phyloP scores from a whole-genome alignment of 805 yeast species.

The Cyberlindnera mrakii region DNA sequence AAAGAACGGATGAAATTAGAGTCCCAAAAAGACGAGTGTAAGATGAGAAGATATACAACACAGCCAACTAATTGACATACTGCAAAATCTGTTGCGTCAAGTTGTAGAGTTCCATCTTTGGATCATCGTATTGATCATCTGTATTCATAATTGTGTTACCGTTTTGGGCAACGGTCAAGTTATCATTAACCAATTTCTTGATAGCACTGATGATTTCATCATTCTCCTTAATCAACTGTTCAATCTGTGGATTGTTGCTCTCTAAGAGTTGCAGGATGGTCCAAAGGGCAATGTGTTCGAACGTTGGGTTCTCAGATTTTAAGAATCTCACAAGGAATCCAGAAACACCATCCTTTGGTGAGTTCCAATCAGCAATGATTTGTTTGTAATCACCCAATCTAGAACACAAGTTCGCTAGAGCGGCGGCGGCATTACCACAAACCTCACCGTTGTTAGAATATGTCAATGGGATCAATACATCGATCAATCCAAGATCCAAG shows the following conservation, averaged over 20 bases:
- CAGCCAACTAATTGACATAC: constrained; percentile 13
- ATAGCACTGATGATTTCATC: constrained; percentile 49
- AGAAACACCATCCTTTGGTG: constrained; percentile 77
- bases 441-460: constrained; percentile 86
- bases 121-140: constrained; percentile 48
- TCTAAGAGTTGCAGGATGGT: constrained; percentile 89
- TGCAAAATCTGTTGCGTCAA: constrained; percentile 65
- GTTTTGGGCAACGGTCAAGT: constrained; percentile 26
- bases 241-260: constrained; percentile 63
- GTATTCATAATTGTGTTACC: constrained; percentile 19
- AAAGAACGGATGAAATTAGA: too few species aligned
- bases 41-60: neutral
- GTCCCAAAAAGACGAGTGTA: neutral
- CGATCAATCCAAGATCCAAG: constrained; percentile 76
- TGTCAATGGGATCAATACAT: constrained; percentile 88
- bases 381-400: constrained; percentile 79
- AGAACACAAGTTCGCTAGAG: constrained; percentile 91
- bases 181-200: constrained; percentile 37
- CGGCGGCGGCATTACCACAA: constrained; percentile 98
- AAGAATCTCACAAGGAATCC: constrained; percentile 80
- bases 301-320: constrained; percentile 81
- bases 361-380: constrained; percentile 71
- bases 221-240: constrained; percentile 48
- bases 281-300: constrained; percentile 98
- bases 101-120: constrained; percentile 57